Conservation (phyloP, 129 eudicot species). For the Escallonia rubra region DNA sequence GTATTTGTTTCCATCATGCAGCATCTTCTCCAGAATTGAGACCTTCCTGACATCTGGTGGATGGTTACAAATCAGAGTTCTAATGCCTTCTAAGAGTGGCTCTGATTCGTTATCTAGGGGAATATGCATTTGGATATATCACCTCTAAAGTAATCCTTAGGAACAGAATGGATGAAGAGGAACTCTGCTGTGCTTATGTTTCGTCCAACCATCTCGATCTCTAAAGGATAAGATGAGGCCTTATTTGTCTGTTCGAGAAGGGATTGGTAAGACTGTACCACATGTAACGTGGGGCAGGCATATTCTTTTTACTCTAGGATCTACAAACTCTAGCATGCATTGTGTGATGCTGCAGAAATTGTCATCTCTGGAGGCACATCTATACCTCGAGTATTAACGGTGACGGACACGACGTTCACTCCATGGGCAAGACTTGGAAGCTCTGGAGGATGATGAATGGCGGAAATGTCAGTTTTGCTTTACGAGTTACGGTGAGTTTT, state of each 20-base stretch:
- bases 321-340: neutral
- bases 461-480: neutral
- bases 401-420: neutral
- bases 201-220: conserved; percentile 26
- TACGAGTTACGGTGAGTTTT: neutral
- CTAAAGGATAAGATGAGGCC: conserved; percentile 23
- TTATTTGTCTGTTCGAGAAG: conserved; percentile 20
- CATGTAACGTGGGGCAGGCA: neutral
- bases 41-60: neutral
- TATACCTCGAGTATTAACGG: conserved; percentile 9
- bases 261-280: conserved; percentile 5
- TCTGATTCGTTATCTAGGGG: conserved; percentile 20
- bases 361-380: conserved; percentile 24
- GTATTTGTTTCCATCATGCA: neutral
- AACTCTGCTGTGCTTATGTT: conserved; percentile 24
- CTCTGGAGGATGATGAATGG: neutral
- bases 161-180: conserved; percentile 13
- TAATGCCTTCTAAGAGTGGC: conserved; percentile 19
- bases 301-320: neutral
- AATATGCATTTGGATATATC: conserved; percentile 22
- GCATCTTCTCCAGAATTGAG: neutral
- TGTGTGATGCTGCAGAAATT: conserved; percentile 10
- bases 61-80: conserved; percentile 10
- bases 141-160: conserved; percentile 15
- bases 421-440: conserved; percentile 2